phyloP scores from a whole-genome alignment of 148 eudicot genomes.

The Agrostemma githago region DNA sequence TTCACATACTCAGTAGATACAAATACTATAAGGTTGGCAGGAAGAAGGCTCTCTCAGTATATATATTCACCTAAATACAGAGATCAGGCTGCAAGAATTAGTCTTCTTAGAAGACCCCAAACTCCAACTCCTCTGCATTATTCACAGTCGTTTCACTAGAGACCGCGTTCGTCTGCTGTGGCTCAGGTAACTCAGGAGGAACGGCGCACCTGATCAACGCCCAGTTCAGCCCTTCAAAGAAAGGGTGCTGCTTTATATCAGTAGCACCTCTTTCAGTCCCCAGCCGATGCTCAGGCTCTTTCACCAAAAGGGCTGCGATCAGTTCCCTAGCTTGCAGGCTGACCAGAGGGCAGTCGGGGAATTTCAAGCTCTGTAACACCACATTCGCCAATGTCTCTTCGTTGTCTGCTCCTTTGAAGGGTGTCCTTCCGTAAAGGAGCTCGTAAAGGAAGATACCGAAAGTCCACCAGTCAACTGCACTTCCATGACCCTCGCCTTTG shows the following conservation, averaged over 20 bases:
- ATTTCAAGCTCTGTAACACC: slow-evolving; percentile 54
- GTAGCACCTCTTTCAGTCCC: slow-evolving; percentile 87
- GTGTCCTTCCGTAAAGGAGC: slow-evolving; percentile 87
- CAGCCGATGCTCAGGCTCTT: slow-evolving; percentile 73
- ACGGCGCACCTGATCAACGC: slow-evolving; percentile 80
- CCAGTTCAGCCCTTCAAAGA: slow-evolving; percentile 90
- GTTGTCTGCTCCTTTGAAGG: slow-evolving; percentile 73
- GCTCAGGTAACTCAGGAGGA: slow-evolving; percentile 77
- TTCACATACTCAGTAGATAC: slow-evolving; percentile 20
- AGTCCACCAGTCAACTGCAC: slow-evolving; percentile 99
- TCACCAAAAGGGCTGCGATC: slow-evolving; percentile 58
- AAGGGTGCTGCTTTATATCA: slow-evolving; percentile 85
- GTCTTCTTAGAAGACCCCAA: slow-evolving; percentile 53
- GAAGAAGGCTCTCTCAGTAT: not conserved
- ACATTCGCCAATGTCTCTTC: slow-evolving; percentile 86
- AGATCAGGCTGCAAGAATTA: not conserved
- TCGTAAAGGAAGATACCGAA: slow-evolving; percentile 83
- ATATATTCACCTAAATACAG: not conserved
- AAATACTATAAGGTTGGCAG: slow-evolving; percentile 10
- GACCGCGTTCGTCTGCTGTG: slow-evolving; percentile 24
- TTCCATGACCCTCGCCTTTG: slow-evolving; percentile 91
- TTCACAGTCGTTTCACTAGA: slow-evolving; percentile 36
- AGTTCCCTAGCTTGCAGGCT: slow-evolving; percentile 80
- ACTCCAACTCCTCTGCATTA: slow-evolving; percentile 53
- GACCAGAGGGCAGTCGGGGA: slow-evolving; percentile 76